Evolutionary conservation across 768 basidiomycete genomes (phyloP), one percentile per base, ranked within the genome.

Genomic region (Phaeotremella skinneri): DNA sequence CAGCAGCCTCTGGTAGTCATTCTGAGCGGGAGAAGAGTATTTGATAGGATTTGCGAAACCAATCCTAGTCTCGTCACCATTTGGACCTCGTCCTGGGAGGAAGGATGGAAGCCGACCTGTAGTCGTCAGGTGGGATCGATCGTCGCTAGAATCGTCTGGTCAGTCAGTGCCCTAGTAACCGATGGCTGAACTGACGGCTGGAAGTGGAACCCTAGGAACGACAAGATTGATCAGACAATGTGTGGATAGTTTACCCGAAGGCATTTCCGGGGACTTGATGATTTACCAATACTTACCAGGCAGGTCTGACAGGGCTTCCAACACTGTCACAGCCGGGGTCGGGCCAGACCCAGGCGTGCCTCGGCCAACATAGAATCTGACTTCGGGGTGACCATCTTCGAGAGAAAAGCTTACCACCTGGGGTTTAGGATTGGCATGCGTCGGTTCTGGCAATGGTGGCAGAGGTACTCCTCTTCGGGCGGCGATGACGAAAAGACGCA

Each of bases 221-320:
- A 30, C 20, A 3, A n/a, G 48, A 49, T 17, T 25, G 17, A 20
- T 20, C 23, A 34, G 31, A 27, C 27, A 29, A 17, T 26, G 21
- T 25, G n/a, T n/a, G n/a, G n/a, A n/a, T n/a, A n/a, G n/a, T n/a
- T n/a, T n/a, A n/a, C n/a, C n/a, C n/a, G n/a, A n/a, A n/a, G n/a
- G n/a, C n/a, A n/a, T n/a, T n/a, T n/a, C n/a, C n/a, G n/a, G n/a
- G n/a, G n/a, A 37, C 9, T 37, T 37, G 34, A 37, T 17, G 34
- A 23, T 50, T 20, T 27, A 27, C 11, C 45, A 7, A n/a, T 48
- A 56, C 64, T 61, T 27, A 69, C 68, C 32, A 1, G 63, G 66
- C 2, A 70, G 56, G 31, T 70, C 69, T 4, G 41, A 37, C 2
- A 70, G 60, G 1, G 69, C 66, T 37, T 67, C 66, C 16, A 34